Conservation (phyloP, 1,284 basidiomycete species). For the Caloboletus inedulis region DNA sequence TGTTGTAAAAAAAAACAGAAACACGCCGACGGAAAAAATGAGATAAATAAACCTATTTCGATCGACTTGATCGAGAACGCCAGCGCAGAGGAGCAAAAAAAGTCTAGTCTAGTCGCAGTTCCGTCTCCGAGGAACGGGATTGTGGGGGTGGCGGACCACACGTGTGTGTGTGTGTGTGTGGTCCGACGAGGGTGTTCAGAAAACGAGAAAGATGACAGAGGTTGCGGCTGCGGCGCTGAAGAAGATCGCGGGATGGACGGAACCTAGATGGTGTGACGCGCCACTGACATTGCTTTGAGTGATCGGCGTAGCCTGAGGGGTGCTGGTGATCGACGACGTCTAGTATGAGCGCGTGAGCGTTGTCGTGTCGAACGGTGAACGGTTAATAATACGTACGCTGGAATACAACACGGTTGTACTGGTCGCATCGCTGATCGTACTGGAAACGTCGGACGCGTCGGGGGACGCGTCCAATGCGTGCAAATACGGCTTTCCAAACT, state of each 20-base stretch:
- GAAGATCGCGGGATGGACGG: constrained; percentile 7
- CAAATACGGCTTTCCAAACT: neutral
- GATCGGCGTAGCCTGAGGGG: neutral
- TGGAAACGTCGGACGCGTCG: no score
- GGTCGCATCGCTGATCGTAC: neutral
- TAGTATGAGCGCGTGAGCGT: neutral
- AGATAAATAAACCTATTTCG: neutral
- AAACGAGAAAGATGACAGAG: neutral
- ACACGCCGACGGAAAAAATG: neutral
- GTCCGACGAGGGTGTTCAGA: neutral
- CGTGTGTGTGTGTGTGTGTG: no score
- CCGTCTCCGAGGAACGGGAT: neutral
- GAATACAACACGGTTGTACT: neutral
- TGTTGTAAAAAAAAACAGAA: no score
- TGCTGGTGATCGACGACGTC: neutral
- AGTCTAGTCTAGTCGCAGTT: neutral
- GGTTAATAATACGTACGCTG: neutral
- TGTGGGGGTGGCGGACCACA: neutral
- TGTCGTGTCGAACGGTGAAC: no score
- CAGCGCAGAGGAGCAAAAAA: neutral
- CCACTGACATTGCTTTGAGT: constrained; percentile 13
- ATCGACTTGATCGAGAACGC: neutral
- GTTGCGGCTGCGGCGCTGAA: neutral
- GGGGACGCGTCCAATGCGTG: neutral
- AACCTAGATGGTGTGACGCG: constrained; percentile 4